phyloP scores from a whole-genome alignment of 164 flowering plant species.

The Paratinospora sagittata region DNA sequence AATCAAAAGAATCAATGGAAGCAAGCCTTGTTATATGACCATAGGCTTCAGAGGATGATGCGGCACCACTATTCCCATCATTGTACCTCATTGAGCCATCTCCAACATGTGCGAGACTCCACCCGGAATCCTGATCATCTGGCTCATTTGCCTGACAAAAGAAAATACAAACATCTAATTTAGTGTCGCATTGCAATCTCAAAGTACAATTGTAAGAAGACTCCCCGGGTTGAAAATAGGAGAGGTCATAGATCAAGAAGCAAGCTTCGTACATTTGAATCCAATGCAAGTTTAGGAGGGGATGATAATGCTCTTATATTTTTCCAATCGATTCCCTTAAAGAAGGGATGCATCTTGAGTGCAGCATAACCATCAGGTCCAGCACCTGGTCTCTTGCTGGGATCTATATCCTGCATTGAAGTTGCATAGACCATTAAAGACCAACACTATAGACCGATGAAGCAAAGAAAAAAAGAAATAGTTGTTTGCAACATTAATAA shows the following conservation, averaged over 20 bases:
- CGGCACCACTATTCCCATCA: constrained; percentile 45
- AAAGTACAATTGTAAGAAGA: not conserved
- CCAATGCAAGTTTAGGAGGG: constrained; percentile 73
- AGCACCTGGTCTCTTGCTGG: constrained; percentile 83
- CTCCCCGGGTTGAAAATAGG: not conserved
- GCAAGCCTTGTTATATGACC: constrained; percentile 74
- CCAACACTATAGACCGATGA: not conserved
- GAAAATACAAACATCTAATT: not conserved
- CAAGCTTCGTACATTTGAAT: constrained; percentile 42
- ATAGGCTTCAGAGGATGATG: constrained; percentile 60
- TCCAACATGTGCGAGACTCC: constrained; percentile 79
- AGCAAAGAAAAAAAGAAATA: too few species aligned
- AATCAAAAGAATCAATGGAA: constrained; percentile 96
- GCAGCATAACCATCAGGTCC: constrained; percentile 84
- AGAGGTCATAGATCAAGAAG: too few species aligned
- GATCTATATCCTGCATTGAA: constrained; percentile 68
- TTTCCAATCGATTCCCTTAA: constrained; percentile 76
- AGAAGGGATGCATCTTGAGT: constrained; percentile 85
- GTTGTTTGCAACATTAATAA: too few species aligned
- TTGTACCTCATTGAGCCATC: constrained; percentile 39
- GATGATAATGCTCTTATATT: constrained; percentile 42
- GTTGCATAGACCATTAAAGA: not conserved
- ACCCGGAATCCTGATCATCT: constrained; percentile 53
- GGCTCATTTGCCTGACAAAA: constrained; percentile 34
- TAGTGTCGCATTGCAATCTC: not conserved